Percentiles rank a stretch among this genome's conserved stretches.
Conservation (phyloP, 2,329 filamentous ascomycete species). For the Arachnomyces sp. region DNA sequence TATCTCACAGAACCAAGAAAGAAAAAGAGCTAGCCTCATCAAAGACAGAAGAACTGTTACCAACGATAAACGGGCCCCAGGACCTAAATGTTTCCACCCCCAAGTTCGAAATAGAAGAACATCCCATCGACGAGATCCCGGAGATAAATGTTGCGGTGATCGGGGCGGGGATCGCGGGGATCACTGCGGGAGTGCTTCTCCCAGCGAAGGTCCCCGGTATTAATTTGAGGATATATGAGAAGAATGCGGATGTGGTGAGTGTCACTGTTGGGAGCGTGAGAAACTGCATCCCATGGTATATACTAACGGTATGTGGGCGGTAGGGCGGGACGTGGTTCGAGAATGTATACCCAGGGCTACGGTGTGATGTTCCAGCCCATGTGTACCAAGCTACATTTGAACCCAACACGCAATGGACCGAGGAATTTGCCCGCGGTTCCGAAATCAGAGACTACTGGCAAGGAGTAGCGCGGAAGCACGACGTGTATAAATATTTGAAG, state of each 20-base stretch:
- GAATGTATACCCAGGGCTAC: slow-evolving; percentile 53
- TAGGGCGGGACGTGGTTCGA: slow-evolving; percentile 42
- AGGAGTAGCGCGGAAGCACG: slow-evolving; percentile 52
- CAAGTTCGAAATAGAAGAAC: slow-evolving; percentile 32
- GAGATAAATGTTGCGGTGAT: slow-evolving; percentile 51
- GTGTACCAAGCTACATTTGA: slow-evolving; percentile 62
- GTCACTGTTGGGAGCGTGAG: slow-evolving; percentile 15
- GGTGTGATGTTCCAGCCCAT: slow-evolving; percentile 61
- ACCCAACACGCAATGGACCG: slow-evolving; percentile 60
- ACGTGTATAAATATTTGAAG: slow-evolving; percentile 52
- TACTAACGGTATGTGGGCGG: slow-evolving; percentile 39
- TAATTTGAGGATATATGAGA: slow-evolving; percentile 58
- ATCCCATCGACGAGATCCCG: slow-evolving; percentile 42
- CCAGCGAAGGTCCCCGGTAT: slow-evolving; percentile 61
- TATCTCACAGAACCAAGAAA: no score
- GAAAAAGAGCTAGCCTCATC: no score
- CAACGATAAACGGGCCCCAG: no score
- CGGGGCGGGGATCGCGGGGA: slow-evolving; percentile 56
- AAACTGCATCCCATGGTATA: slow-evolving; percentile 40
- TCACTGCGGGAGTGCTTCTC: slow-evolving; percentile 57
- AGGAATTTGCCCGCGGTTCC: slow-evolving; percentile 56
- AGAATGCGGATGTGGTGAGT: slow-evolving; percentile 58
- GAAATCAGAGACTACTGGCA: slow-evolving; percentile 65
- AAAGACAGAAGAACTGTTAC: no score
- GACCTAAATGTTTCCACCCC: slow-evolving; percentile 1